These are phyloP conservation scores for Cyberlindnera mrakii DNA, from an alignment of 805 yeast species.

Conservation along the genomic window DNA sequence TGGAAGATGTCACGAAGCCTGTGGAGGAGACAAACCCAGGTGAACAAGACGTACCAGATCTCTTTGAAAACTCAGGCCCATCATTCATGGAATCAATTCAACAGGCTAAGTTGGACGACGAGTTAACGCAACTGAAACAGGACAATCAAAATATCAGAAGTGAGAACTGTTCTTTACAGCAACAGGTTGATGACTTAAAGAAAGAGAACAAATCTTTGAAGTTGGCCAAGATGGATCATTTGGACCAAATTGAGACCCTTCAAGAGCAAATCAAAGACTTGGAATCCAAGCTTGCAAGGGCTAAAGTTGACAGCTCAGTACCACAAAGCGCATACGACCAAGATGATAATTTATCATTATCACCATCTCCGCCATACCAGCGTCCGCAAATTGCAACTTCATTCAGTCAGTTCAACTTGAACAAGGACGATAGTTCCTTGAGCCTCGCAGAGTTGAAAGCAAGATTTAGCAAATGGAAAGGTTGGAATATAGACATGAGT, in stretches of 20 bases:
- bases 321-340: conserved; percentile 16
- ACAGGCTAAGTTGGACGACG: conserved; percentile 12
- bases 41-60: not conserved
- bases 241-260: conserved; percentile 28
- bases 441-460: conserved; percentile 48
- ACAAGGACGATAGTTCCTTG: conserved; percentile 21
- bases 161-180: conserved; percentile 18
- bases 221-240: conserved; percentile 30
- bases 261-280: conserved; percentile 22
- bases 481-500: conserved; percentile 85
- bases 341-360: conserved; percentile 15
- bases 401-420: conserved; percentile 14
- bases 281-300: conserved; percentile 18
- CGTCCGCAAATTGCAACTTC: conserved; percentile 6
- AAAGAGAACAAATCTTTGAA: conserved; percentile 32
- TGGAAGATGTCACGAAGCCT: not conserved
- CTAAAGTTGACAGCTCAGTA: conserved; percentile 19
- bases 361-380: conserved; percentile 20
- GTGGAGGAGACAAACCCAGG: conserved; percentile 1
- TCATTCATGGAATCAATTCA: conserved; percentile 24
- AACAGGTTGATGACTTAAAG: conserved; percentile 28
- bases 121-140: conserved; percentile 25
- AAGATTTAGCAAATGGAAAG: conserved; percentile 65
- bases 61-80: conserved; percentile 10
- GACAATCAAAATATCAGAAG: conserved; percentile 23